A percentile compares a stretch with the other conserved stretches of the same genome.
Conservation (phyloP, 164 flowering plant species). For the Nymphaea thermarum region DNA sequence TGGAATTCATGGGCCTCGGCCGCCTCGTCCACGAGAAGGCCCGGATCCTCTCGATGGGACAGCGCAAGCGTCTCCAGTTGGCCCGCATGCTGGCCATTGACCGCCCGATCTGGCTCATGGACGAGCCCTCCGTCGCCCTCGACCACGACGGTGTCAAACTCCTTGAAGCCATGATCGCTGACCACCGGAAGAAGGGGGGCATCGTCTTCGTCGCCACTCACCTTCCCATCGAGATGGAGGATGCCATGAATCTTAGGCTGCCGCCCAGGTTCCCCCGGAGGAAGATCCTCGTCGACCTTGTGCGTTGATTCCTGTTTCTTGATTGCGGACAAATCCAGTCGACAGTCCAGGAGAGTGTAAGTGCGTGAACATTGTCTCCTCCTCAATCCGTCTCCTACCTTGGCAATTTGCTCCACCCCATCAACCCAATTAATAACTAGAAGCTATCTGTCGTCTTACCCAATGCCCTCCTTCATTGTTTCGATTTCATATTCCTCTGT, state of each 20-base stretch:
- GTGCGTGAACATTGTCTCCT: too few species aligned
- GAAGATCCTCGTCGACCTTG: conserved; percentile 63
- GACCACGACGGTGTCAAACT: conserved; percentile 80
- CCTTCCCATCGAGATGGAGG: conserved; percentile 72
- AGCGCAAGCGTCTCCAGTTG: conserved; percentile 74
- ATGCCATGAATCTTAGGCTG: conserved; percentile 64
- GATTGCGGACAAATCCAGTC: too few species aligned
- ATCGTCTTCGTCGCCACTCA: conserved; percentile 77
- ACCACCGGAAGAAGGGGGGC: conserved; percentile 81
- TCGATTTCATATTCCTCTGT: too few species aligned
- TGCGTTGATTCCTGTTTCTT: conserved; percentile 20
- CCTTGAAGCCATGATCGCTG: conserved; percentile 67
- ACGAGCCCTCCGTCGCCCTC: conserved; percentile 89
- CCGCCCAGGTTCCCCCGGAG: conserved; percentile 82
- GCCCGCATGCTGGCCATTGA: conserved; percentile 81
- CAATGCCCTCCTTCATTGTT: too few species aligned
- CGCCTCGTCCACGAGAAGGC: conserved; percentile 62
- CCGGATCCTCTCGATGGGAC: conserved; percentile 86
- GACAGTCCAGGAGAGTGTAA: too few species aligned
- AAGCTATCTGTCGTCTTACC: too few species aligned
- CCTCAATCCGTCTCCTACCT: too few species aligned
- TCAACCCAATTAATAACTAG: too few species aligned
- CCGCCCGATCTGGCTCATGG: conserved; percentile 91
- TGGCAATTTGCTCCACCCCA: too few species aligned
- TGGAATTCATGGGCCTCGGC: conserved; percentile 86